Evolutionary conservation across 1,284 basidiomycete species (phyloP).

Genomic region (Apiotrichum porosum): DNA sequence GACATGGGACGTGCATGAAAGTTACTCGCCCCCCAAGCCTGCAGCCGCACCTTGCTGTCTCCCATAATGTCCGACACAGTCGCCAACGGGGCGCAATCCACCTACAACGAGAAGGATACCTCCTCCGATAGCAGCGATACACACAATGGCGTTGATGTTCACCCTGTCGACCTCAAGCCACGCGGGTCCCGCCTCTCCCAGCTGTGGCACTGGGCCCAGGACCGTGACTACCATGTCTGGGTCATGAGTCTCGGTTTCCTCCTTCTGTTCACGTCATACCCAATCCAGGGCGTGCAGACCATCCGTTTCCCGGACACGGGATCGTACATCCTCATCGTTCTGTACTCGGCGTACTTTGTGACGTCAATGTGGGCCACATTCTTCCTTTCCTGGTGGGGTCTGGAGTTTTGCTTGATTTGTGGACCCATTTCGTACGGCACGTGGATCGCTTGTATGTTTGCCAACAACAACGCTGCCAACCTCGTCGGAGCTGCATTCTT

Average conservation of each 20-base stretch:
- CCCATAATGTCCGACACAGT: too few species aligned
- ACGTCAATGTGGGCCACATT: slow-evolving; percentile 17
- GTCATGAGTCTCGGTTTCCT: slow-evolving; percentile 7
- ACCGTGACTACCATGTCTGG: slow-evolving; percentile 17
- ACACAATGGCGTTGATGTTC: too few species aligned
- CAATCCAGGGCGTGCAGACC: slow-evolving; percentile 18
- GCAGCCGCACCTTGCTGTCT: too few species aligned
- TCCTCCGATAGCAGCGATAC: too few species aligned
- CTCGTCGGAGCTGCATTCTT: slow-evolving; percentile 16
- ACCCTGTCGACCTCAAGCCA: neutral
- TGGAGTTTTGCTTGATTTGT: slow-evolving; percentile 13
- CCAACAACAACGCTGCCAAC: slow-evolving; percentile 12
- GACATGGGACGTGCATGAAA: too few species aligned
- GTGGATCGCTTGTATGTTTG: slow-evolving; percentile 18
- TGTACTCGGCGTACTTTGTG: slow-evolving; percentile 14
- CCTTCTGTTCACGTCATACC: slow-evolving; percentile 6
- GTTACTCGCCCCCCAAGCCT: too few species aligned
- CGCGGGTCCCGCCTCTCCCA: too few species aligned
- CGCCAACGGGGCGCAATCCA: too few species aligned
- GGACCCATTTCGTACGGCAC: slow-evolving; percentile 11
- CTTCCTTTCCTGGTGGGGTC: slow-evolving; percentile 16
- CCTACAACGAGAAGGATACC: too few species aligned
- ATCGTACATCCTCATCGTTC: slow-evolving; percentile 16
- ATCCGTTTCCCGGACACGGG: slow-evolving; percentile 16
- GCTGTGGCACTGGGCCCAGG: slow-evolving; percentile 9